Evolutionary conservation across 2,329 filamentous ascomycete species (phyloP).

Genomic region (Calonectria naviculata): DNA sequence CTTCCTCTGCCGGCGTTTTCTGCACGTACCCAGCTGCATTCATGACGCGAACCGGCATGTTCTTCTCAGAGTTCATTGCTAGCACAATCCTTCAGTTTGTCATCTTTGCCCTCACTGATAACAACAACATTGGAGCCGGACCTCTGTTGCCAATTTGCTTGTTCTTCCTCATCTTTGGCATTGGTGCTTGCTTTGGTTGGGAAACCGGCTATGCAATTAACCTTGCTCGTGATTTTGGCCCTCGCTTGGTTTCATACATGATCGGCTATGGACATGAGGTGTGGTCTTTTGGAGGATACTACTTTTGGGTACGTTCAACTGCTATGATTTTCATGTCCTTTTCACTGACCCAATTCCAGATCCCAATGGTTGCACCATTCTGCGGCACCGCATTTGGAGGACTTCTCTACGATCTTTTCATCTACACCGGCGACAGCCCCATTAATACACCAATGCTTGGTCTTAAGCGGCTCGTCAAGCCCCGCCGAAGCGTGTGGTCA

Average conservation of each 20-base stretch:
- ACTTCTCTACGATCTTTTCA: conserved; percentile 73
- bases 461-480: conserved; percentile 60
- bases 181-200: conserved; percentile 80
- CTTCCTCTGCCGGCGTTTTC: conserved; percentile 77
- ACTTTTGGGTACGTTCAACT: conserved; percentile 71
- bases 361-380: conserved; percentile 80
- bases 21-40: conserved; percentile 78
- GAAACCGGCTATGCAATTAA: conserved; percentile 84
- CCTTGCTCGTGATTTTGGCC: conserved; percentile 77
- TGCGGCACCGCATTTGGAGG: conserved; percentile 72
- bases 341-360: conserved; percentile 50
- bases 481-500: conserved; percentile 49
- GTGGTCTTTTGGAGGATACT: conserved; percentile 75
- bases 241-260: conserved; percentile 73
- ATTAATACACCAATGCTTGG: conserved; percentile 76
- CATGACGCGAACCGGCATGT: conserved; percentile 73
- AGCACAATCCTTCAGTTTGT: conserved; percentile 76
- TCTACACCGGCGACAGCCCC: conserved; percentile 77
- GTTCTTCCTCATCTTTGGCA: conserved; percentile 80
- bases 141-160: conserved; percentile 67
- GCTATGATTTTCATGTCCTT: conserved; percentile 21
- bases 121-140: conserved; percentile 66
- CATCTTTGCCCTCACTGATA: conserved; percentile 76
- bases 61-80: conserved; percentile 79
- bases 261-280: conserved; percentile 76